Percentiles rank a stretch among this genome's conserved stretches.
Evolutionary conservation across 768 basidiomycete species (phyloP).

Genomic region (Leccinum barrowsii): DNA sequence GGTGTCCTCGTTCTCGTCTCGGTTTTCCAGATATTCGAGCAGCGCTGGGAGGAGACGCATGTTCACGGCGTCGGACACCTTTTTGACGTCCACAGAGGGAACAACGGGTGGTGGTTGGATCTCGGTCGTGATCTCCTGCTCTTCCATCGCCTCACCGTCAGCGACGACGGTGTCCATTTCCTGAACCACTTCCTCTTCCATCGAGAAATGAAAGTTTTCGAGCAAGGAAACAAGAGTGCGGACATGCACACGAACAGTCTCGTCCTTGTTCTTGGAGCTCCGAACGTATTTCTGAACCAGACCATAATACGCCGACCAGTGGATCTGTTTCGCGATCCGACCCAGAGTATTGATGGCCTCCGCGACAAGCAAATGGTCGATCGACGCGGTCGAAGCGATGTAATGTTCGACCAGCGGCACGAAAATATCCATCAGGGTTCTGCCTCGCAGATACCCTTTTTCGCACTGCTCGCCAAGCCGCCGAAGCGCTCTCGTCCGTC

Average conservation of each 20-base stretch:
- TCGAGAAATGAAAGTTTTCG: conserved; percentile 88
- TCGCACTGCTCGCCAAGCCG: conserved; percentile 78
- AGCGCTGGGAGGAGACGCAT: conserved; percentile 74
- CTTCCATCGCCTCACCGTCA: conserved; percentile 28
- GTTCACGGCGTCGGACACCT: conserved; percentile 75
- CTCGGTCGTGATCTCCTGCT: conserved; percentile 20
- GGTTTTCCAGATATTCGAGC: conserved; percentile 76
- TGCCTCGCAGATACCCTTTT: conserved; percentile 61
- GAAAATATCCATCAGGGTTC: conserved; percentile 75
- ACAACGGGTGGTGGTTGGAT: neutral
- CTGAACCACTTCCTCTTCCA: conserved; percentile 51
- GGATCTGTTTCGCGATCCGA: conserved; percentile 67
- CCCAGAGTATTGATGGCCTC: conserved; percentile 84
- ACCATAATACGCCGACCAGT: conserved; percentile 81
- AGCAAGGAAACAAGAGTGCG: conserved; percentile 80
- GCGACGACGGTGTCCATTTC: conserved; percentile 31
- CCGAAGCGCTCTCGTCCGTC: conserved; percentile 80
- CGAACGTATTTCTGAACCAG: conserved; percentile 81
- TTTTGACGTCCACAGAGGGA: conserved; percentile 21
- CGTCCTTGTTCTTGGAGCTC: conserved; percentile 47
- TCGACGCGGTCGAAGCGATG: conserved; percentile 36
- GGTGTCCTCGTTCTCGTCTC: conserved; percentile 79
- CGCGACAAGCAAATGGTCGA: conserved; percentile 83
- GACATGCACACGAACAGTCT: conserved; percentile 52
- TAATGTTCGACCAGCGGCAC: conserved; percentile 85